Percentiles rank a stretch among this genome's conserved stretches.
Evolutionary conservation across 2,329 filamentous ascomycete species (phyloP).

Genomic region (Penicillium occitanis): DNA sequence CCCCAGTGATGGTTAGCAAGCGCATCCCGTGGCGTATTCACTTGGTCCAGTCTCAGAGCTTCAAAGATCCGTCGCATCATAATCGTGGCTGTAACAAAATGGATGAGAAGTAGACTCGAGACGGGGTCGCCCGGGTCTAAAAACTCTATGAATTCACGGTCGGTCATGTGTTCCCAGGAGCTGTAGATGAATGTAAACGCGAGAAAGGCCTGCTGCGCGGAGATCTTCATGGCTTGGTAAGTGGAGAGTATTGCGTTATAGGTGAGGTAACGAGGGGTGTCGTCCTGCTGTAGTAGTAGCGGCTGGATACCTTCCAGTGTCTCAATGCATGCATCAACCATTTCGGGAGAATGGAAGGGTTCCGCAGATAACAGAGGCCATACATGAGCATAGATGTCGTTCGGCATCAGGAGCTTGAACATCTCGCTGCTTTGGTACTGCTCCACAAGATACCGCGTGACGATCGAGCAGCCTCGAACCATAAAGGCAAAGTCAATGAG

Average conservation of each 20-base stretch:
- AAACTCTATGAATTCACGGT: slow-evolving; percentile 46
- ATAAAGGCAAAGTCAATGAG: slow-evolving; percentile 37
- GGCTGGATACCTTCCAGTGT: background rate
- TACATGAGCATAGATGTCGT: slow-evolving; percentile 14
- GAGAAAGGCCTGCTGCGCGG: slow-evolving; percentile 36
- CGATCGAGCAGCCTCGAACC: slow-evolving; percentile 35
- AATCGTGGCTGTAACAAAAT: slow-evolving; percentile 50
- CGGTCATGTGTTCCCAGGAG: slow-evolving; percentile 40
- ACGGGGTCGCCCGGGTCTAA: slow-evolving; percentile 44
- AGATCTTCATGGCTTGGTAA: slow-evolving; percentile 24
- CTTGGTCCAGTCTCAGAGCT: slow-evolving; percentile 16
- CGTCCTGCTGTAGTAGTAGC: background rate
- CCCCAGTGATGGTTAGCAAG: slow-evolving; percentile 42
- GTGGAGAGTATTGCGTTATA: slow-evolving; percentile 27
- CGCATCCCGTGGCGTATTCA: slow-evolving; percentile 17
- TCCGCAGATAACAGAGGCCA: background rate
- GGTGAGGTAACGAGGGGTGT: slow-evolving; percentile 20
- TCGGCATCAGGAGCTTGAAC: slow-evolving; percentile 21
- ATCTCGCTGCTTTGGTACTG: slow-evolving; percentile 22
- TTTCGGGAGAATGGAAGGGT: background rate
- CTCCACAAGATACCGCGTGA: slow-evolving; percentile 37
- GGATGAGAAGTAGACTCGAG: slow-evolving; percentile 47
- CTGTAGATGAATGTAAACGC: slow-evolving; percentile 46
- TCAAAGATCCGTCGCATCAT: slow-evolving; percentile 37
- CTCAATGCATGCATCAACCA: background rate